Evolutionary conservation across 2,329 filamentous ascomycete genomes (phyloP).

Genomic region (Fusarium armeniacum): DNA sequence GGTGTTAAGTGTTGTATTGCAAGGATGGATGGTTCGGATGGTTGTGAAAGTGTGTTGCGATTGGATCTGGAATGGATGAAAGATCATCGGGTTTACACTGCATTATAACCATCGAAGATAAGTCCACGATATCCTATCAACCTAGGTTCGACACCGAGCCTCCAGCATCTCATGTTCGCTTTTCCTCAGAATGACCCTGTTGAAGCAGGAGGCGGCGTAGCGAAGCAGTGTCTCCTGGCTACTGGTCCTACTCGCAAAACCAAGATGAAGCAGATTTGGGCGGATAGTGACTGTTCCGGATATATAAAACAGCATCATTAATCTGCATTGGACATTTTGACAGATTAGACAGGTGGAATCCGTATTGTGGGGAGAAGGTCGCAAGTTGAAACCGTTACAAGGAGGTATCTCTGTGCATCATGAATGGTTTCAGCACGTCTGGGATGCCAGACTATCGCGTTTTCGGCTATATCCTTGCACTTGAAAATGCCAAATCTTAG

Average conservation of each 20-base stretch:
- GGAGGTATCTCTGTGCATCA: constrained; percentile 23
- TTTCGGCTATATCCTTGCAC: not conserved
- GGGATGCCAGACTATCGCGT: not conserved
- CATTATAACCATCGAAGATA: not conserved
- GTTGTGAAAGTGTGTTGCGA: not conserved
- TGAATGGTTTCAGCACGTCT: constrained; percentile 23
- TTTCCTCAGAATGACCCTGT: constrained; percentile 1
- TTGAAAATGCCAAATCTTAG: not conserved
- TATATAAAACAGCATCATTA: accelerated
- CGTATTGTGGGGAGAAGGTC: not conserved
- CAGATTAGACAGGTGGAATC: not conserved
- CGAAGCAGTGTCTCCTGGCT: not conserved
- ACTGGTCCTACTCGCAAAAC: not conserved
- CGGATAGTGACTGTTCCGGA: constrained; percentile 10
- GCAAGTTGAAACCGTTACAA: constrained; percentile 1
- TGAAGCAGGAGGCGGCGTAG: not conserved
- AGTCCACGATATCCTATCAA: not conserved
- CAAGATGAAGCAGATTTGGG: not conserved
- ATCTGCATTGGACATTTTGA: no score
- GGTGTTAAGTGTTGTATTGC: not conserved
- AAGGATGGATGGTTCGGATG: not conserved
- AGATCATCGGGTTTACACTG: not conserved
- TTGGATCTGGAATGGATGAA: not conserved
- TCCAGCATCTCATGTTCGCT: not conserved
- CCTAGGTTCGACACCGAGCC: accelerated